These are phyloP conservation scores for Willaertia magna DNA, from an alignment of 208 protist genomes.

Conservation along the genomic window DNA sequence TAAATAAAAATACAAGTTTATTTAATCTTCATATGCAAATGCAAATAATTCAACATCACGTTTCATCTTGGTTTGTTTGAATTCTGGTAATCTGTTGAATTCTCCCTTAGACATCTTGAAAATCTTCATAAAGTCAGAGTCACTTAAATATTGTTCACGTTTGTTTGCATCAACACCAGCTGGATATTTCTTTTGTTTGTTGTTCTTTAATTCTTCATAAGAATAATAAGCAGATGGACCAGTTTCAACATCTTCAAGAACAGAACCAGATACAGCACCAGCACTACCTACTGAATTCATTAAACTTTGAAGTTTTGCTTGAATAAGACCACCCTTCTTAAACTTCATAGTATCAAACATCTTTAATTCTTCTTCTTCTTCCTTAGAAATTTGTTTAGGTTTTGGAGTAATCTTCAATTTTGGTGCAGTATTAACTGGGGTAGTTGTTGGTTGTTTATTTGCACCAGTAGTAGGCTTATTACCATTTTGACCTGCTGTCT, in stretches of 20 bases:
- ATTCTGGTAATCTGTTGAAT: not conserved
- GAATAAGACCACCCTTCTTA: not conserved
- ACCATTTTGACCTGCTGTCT: not conserved
- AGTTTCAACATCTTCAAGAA: not conserved
- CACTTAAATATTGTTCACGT: not conserved
- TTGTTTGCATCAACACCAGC: not conserved
- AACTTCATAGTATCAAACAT: not conserved
- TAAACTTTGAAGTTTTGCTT: not conserved
- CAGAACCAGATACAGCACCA: not conserved
- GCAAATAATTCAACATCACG: not conserved
- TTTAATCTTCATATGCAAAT: not conserved
- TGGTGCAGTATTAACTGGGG: not conserved
- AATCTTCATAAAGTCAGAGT: not conserved
- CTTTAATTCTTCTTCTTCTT: constrained; percentile 3
- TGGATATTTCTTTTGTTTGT: not conserved
- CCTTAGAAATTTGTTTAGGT: not conserved
- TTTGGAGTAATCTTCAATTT: not conserved
- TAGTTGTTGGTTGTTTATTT: not conserved
- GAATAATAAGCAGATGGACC: not conserved
- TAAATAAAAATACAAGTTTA: too few relatives aligned
- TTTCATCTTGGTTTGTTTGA: not conserved
- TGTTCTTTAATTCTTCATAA: not conserved
- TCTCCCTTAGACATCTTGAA: not conserved
- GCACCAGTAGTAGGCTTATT: not conserved
- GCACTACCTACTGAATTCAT: not conserved